These are phyloP conservation scores for Hymenoscyphus scutula DNA, from an alignment of 2,329 filamentous ascomycete species.

Conservation along the genomic window DNA sequence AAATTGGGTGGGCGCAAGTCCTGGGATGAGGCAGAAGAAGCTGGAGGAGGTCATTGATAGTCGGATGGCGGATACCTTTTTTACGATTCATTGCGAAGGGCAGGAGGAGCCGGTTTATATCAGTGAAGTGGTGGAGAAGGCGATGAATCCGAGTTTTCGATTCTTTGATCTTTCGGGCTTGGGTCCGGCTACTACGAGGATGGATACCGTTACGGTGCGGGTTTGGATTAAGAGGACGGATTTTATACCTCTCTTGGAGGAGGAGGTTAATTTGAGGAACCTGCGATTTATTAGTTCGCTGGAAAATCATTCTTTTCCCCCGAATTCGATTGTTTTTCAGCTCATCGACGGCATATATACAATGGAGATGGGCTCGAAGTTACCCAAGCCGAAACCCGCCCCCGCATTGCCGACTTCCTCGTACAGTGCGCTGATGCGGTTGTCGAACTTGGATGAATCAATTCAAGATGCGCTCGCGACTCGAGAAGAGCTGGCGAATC, in stretches of 20 bases:
- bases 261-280: constrained; percentile 65
- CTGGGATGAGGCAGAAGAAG: constrained; percentile 65
- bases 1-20: constrained; percentile 60
- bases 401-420: constrained; percentile 64
- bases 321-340: constrained; percentile 82
- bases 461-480: constrained; percentile 86
- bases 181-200: constrained; percentile 62
- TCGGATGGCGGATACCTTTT: constrained; percentile 83
- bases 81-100: constrained; percentile 71
- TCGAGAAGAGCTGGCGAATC: constrained; percentile 68
- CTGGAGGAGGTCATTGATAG: constrained; percentile 70
- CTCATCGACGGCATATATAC: constrained; percentile 85
- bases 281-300: constrained; percentile 78
- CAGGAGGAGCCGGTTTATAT: constrained; percentile 78
- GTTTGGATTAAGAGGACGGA: constrained; percentile 67
- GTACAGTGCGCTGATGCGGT: constrained; percentile 82
- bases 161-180: constrained; percentile 73
- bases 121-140: constrained; percentile 74
- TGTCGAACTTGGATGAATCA: constrained; percentile 85
- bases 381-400: constrained; percentile 49
- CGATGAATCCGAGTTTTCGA: constrained; percentile 90
- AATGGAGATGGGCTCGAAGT: constrained; percentile 58
- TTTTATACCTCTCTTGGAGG: constrained; percentile 67
- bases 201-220: constrained; percentile 63
- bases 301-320: constrained; percentile 67